A percentile compares a stretch with the other conserved stretches of the same genome.
Conservation (phyloP, 345 rosid species). For the Linum tenue region DNA sequence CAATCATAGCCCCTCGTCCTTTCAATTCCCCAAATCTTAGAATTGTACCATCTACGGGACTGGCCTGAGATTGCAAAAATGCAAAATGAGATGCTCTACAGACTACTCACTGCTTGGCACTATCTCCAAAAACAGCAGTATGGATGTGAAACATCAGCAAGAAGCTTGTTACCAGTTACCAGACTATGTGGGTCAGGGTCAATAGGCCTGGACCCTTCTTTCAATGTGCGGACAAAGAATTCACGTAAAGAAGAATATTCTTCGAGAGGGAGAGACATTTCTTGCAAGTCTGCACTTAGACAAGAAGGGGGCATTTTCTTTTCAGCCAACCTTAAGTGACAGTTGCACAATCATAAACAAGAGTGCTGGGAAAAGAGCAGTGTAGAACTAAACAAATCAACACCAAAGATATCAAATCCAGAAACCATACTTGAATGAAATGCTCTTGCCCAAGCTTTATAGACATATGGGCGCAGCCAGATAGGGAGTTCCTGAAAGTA, state of each 20-base stretch:
- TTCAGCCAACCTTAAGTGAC: background rate
- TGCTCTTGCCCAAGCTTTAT: slow-evolving; percentile 91
- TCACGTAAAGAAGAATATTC: slow-evolving; percentile 66
- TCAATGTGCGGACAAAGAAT: slow-evolving; percentile 81
- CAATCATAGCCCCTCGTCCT: slow-evolving; percentile 76
- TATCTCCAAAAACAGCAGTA: slow-evolving; percentile 9
- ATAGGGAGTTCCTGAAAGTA: slow-evolving; percentile 64
- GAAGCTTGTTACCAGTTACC: slow-evolving; percentile 81
- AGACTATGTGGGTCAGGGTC: slow-evolving; percentile 74
- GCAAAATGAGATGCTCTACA: slow-evolving; percentile 1
- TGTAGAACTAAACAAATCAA: background rate
- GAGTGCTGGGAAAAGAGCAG: background rate
- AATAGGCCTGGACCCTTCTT: slow-evolving; percentile 85
- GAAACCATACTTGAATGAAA: slow-evolving; percentile 69
- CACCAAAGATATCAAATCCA: slow-evolving; percentile 4
- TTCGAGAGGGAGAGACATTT: slow-evolving; percentile 78
- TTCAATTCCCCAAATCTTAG: slow-evolving; percentile 76
- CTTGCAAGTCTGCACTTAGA: slow-evolving; percentile 65
- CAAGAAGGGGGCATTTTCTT: background rate
- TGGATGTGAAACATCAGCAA: slow-evolving; percentile 21
- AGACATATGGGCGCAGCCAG: slow-evolving; percentile 72
- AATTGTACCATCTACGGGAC: slow-evolving; percentile 90
- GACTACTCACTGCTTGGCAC: slow-evolving; percentile 12
- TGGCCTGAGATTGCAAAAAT: slow-evolving; percentile 41
- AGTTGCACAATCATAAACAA: slow-evolving; percentile 3